Conservation (phyloP, 164 flowering plant species). For the Berberis thunbergii region DNA sequence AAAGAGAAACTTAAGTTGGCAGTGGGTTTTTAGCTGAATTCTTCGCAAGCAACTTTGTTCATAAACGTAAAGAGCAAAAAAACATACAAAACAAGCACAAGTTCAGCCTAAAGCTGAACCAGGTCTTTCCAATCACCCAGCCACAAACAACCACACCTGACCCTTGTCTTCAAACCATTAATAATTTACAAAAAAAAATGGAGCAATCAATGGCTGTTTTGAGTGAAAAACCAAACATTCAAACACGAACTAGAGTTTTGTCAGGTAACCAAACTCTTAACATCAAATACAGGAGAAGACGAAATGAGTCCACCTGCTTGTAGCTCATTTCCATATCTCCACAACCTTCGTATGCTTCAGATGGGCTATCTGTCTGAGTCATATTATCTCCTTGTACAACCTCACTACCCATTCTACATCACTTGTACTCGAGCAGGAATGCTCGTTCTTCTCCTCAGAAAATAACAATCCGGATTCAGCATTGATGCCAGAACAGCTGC, state of each 20-base stretch:
- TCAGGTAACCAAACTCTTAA: slow-evolving; percentile 6
- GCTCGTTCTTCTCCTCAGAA: slow-evolving; percentile 14
- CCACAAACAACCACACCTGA: slow-evolving; percentile 15
- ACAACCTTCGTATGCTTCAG: slow-evolving; percentile 6
- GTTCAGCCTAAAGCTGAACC: slow-evolving; percentile 63
- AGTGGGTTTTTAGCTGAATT: no score
- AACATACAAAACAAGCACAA: slow-evolving; percentile 13
- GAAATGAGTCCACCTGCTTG: slow-evolving; percentile 13
- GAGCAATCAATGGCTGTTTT: slow-evolving; percentile 10
- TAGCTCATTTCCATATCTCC: slow-evolving; percentile 29
- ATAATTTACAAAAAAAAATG: slow-evolving; percentile 5
- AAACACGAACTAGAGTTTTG: not conserved
- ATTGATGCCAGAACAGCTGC: slow-evolving; percentile 12
- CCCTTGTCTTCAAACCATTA: slow-evolving; percentile 11
- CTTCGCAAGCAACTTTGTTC: no score
- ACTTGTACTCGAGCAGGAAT: no score
- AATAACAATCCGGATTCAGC: not conserved
- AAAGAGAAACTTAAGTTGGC: no score
- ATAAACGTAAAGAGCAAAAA: no score
- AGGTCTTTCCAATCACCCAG: slow-evolving; percentile 4
- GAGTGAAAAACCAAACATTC: slow-evolving; percentile 15
- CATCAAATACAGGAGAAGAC: slow-evolving; percentile 12
- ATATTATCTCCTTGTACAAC: slow-evolving; percentile 8
- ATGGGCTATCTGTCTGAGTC: slow-evolving; percentile 5
- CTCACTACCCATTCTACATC: slow-evolving; percentile 17